Conservation (phyloP, 2,329 filamentous ascomycete genomes). For the Diaporthe vaccinii region DNA sequence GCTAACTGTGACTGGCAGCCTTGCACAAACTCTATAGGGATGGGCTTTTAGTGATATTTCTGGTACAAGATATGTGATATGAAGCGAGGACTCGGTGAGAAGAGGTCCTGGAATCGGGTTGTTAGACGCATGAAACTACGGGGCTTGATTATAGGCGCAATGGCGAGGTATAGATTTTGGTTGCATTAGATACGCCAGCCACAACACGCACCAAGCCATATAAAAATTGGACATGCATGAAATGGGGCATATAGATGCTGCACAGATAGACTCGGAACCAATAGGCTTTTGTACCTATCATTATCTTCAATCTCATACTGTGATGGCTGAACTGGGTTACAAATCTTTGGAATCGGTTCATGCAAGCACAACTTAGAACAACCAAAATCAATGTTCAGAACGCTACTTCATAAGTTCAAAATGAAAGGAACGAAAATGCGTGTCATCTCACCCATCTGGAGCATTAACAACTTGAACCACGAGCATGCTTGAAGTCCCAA, state of each 20-base stretch:
- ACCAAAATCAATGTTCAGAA: not conserved
- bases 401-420: not conserved
- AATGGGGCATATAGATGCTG: not conserved
- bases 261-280: not conserved
- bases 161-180: not conserved
- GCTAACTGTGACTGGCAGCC: not conserved
- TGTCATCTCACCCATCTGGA: not conserved
- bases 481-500: not conserved
- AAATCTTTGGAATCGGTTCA: too few species aligned
- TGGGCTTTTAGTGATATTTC: not conserved
- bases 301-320: not conserved
- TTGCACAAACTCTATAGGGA: not conserved
- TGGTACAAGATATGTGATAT: not conserved
- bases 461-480: too few species aligned
- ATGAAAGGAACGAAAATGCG: fast-evolving
- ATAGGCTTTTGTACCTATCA: too few species aligned
- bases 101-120: too few species aligned
- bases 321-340: too few species aligned
- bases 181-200: not conserved
- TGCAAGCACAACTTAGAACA: too few species aligned
- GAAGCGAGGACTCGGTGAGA: not conserved
- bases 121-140: not conserved
- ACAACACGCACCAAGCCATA: not conserved
- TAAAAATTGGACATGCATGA: not conserved
- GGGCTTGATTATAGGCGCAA: not conserved